Percentiles rank a stretch among this genome's conserved stretches.
Conservation (phyloP, 2,329 filamentous ascomycete genomes). For the Cercospora janseana region DNA sequence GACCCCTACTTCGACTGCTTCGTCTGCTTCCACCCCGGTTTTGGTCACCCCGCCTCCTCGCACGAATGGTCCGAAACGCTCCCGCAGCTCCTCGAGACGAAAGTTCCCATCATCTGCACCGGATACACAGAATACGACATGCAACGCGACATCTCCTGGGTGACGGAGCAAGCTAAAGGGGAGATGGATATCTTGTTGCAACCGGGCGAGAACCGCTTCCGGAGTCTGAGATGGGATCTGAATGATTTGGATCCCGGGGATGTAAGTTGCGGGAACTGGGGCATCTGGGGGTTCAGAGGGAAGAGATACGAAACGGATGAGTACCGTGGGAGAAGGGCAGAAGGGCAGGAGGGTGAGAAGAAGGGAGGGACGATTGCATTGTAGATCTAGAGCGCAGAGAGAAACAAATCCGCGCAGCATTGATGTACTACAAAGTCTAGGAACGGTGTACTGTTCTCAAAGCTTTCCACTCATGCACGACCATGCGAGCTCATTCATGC, state of each 20-base stretch:
- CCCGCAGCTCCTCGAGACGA: conserved; percentile 87
- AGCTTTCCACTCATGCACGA: too few relatives aligned
- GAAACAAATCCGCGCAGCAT: not conserved
- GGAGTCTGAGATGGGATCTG: conserved; percentile 92
- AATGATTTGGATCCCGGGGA: conserved; percentile 95
- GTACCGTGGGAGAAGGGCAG: conserved; percentile 21
- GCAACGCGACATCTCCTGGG: conserved; percentile 87
- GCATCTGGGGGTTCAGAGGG: conserved; percentile 92
- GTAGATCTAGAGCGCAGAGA: not conserved
- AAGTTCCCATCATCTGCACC: conserved; percentile 89
- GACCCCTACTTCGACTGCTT: conserved; percentile 99
- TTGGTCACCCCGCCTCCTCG: conserved; percentile 88
- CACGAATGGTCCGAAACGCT: conserved; percentile 94
- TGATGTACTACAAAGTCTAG: too few relatives aligned
- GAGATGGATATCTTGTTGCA: conserved; percentile 91
- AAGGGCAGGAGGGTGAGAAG: not conserved
- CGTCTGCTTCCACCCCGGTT: conserved; percentile 91
- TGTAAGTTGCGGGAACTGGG: conserved; percentile 94
- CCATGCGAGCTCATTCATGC: too few relatives aligned
- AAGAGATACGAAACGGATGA: conserved; percentile 76
- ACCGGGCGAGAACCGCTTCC: conserved; percentile 90
- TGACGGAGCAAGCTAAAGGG: conserved; percentile 77
- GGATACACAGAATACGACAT: conserved; percentile 96
- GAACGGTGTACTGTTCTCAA: too few relatives aligned
- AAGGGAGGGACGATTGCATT: conserved; percentile 9